phyloP scores from a whole-genome alignment of 768 basidiomycete species.

The Kwoniella bestiolae region DNA sequence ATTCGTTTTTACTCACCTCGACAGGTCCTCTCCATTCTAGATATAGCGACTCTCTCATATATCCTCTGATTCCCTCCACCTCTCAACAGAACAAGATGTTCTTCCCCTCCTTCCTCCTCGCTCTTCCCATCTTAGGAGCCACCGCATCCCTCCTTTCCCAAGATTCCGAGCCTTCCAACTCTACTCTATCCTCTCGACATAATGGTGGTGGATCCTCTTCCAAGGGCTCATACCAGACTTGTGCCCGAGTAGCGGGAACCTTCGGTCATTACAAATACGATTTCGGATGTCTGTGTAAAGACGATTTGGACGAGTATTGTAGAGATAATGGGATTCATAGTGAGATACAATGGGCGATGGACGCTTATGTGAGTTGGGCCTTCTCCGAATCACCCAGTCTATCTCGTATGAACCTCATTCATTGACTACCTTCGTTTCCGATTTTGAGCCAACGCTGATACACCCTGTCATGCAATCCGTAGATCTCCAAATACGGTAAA shows the following conservation, averaged over 20 bases:
- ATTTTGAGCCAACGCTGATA: constrained; percentile 17
- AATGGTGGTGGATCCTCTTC: neutral
- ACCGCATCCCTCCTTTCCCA: no score
- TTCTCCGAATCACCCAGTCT: no score
- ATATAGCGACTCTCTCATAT: no score
- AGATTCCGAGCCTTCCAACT: neutral
- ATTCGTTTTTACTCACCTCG: no score
- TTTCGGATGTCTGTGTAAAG: constrained; percentile 50
- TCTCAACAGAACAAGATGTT: neutral
- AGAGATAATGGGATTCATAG: constrained; percentile 33
- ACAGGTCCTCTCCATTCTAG: no score
- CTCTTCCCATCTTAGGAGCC: no score
- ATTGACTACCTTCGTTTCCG: no score
- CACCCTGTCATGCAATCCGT: neutral
- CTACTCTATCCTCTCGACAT: neutral
- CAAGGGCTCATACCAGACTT: constrained; percentile 25
- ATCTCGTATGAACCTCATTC: neutral
- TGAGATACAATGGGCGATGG: constrained; percentile 27
- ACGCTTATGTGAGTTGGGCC: constrained; percentile 39
- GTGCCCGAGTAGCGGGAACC: constrained; percentile 37
- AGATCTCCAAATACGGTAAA: constrained; percentile 24
- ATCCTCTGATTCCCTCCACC: no score
- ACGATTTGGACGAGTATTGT: constrained; percentile 44
- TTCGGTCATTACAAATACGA: constrained; percentile 31
- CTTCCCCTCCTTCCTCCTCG: neutral